phyloP scores from a whole-genome alignment of 495 filamentous ascomycete species.

The Baudoinia panamericana region DNA sequence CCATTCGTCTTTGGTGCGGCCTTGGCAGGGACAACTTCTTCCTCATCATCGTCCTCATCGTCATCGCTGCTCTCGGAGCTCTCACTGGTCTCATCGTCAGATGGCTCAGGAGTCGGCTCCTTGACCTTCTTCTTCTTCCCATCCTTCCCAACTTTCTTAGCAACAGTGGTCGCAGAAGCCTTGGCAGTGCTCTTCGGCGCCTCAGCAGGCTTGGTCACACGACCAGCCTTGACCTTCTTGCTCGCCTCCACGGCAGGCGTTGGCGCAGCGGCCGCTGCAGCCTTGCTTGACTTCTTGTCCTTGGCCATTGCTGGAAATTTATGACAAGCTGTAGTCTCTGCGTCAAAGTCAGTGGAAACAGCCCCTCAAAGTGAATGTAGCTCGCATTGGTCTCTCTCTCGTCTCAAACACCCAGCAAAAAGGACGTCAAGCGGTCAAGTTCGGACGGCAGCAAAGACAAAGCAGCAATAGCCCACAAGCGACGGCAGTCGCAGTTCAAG shows the following conservation, averaged over 20 bases:
- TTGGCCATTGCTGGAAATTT: slow-evolving; percentile 30
- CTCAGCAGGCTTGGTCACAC: slow-evolving; percentile 33
- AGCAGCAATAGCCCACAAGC: slow-evolving; percentile 22
- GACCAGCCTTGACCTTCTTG: slow-evolving; percentile 35
- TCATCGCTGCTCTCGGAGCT: slow-evolving; percentile 23
- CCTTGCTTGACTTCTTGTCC: slow-evolving; percentile 40
- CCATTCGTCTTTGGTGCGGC: slow-evolving; percentile 17
- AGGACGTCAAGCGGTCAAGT: slow-evolving; percentile 11
- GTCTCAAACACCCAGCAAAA: slow-evolving; percentile 22
- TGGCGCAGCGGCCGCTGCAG: slow-evolving; percentile 20
- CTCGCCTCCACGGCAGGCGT: slow-evolving; percentile 4
- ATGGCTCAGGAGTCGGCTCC: slow-evolving; percentile 33
- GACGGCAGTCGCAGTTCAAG: slow-evolving; percentile 13
- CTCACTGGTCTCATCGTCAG: slow-evolving; percentile 20
- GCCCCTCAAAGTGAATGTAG: slow-evolving; percentile 1
- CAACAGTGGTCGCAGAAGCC: slow-evolving; percentile 25
- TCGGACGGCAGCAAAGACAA: neutral
- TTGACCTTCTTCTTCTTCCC: slow-evolving; percentile 36
- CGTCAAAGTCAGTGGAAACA: no score
- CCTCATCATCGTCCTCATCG: slow-evolving; percentile 26
- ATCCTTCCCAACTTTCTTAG: slow-evolving; percentile 28
- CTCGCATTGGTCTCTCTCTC: slow-evolving; percentile 14
- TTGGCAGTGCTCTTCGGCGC: slow-evolving; percentile 29
- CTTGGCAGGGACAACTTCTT: slow-evolving; percentile 23
- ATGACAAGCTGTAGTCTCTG: slow-evolving; percentile 18